These are phyloP conservation scores for Zizania latifolia DNA, from an alignment of 176 grass and related monocot genomes.

Conservation along the genomic window DNA sequence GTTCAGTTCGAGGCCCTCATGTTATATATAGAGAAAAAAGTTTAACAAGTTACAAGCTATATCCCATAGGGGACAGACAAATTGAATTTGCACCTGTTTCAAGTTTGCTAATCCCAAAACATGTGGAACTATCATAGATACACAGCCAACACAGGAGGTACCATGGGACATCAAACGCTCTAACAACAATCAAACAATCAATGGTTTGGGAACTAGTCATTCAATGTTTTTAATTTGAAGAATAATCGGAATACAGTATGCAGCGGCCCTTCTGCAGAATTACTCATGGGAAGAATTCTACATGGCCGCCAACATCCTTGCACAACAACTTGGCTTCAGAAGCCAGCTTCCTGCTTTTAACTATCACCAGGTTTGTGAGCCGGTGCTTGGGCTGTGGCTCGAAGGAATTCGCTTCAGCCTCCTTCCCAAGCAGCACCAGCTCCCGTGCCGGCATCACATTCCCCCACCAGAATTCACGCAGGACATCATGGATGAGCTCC, in stretches of 20 bases:
- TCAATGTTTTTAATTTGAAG: constrained; percentile 26
- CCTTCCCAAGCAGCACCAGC: constrained; percentile 44
- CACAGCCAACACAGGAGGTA: background rate
- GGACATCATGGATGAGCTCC: constrained; percentile 70
- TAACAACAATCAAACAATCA: background rate
- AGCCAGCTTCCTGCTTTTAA: constrained; percentile 73
- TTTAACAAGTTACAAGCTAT: background rate
- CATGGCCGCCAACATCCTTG: constrained; percentile 81
- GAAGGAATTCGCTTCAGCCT: constrained; percentile 58
- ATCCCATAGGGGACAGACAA: background rate
- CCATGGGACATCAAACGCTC: background rate
- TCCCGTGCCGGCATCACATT: constrained; percentile 77
- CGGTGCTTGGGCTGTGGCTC: constrained; percentile 62
- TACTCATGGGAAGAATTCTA: constrained; percentile 84
- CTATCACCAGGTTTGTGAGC: constrained; percentile 63
- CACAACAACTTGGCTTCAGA: constrained; percentile 69
- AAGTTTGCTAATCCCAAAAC: background rate
- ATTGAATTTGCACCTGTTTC: background rate
- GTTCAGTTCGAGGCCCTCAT: background rate
- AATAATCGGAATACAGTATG: constrained; percentile 38
- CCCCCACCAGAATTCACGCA: constrained; percentile 88
- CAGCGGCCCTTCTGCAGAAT: constrained; percentile 20
- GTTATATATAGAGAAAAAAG: background rate
- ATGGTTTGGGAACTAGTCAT: background rate
- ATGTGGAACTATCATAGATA: background rate